Conservation (phyloP, 495 filamentous ascomycete genomes). For the Daldinia loculata region DNA sequence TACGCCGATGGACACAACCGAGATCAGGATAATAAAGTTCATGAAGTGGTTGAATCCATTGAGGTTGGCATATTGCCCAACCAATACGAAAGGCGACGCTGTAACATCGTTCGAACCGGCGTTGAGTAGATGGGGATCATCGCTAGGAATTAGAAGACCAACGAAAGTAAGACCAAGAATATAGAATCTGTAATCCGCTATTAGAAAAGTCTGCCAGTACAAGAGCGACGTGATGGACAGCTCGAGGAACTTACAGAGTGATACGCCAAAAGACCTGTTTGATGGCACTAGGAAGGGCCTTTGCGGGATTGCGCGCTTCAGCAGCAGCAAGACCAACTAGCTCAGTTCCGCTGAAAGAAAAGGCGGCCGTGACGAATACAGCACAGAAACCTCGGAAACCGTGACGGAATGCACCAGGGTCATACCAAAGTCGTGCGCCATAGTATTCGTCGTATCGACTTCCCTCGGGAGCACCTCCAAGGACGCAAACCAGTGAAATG, state of each 20-base stretch:
- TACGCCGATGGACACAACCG: slow-evolving; percentile 73
- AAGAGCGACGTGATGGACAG: neutral
- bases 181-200: slow-evolving; percentile 68
- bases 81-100: slow-evolving; percentile 79
- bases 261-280: slow-evolving; percentile 82
- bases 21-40: slow-evolving; percentile 76
- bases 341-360: slow-evolving; percentile 77
- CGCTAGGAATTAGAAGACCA: slow-evolving; percentile 71
- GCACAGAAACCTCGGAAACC: slow-evolving; percentile 77
- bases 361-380: slow-evolving; percentile 78
- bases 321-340: slow-evolving; percentile 77
- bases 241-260: slow-evolving; percentile 48
- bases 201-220: slow-evolving; percentile 24
- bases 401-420: slow-evolving; percentile 76
- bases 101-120: slow-evolving; percentile 62
- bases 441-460: slow-evolving; percentile 60
- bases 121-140: slow-evolving; percentile 62
- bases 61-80: slow-evolving; percentile 72
- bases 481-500: slow-evolving; percentile 72
- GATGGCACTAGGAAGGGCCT: slow-evolving; percentile 69
- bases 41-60: slow-evolving; percentile 73
- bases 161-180: slow-evolving; percentile 77
- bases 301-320: slow-evolving; percentile 70
- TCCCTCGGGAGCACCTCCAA: slow-evolving; percentile 67
- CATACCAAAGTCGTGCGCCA: slow-evolving; percentile 70